Evolutionary conservation across 139 green algal genomes (phyloP).

Genomic region (Tetraselmis striata): DNA sequence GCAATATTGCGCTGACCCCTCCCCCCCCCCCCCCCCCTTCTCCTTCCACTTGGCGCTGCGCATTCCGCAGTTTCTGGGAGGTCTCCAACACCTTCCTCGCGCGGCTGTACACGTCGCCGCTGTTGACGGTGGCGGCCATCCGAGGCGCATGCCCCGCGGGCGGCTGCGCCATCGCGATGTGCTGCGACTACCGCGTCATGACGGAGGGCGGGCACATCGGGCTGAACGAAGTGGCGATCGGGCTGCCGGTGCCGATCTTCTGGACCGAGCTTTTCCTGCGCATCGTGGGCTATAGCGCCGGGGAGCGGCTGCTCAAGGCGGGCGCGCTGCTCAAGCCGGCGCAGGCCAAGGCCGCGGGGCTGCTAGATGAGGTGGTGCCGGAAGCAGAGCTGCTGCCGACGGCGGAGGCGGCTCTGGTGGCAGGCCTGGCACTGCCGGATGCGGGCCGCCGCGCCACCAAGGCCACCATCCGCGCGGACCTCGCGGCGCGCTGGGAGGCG

Average conservation of each 20-base stretch:
- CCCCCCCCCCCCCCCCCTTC: no score
- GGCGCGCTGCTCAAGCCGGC: slow-evolving; percentile 23
- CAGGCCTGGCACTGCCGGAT: slow-evolving; percentile 29
- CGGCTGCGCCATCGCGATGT: slow-evolving; percentile 78
- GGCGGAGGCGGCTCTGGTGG: slow-evolving; percentile 39
- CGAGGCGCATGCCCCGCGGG: slow-evolving; percentile 84
- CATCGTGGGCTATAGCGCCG: slow-evolving; percentile 38
- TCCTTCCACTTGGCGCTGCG: no score
- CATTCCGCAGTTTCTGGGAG: slow-evolving; percentile 78
- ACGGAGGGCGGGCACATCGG: slow-evolving; percentile 49
- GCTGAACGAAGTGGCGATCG: slow-evolving; percentile 69
- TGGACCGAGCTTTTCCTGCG: slow-evolving; percentile 67
- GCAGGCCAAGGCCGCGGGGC: slow-evolving; percentile 50
- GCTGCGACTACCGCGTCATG: slow-evolving; percentile 82
- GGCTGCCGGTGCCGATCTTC: slow-evolving; percentile 81
- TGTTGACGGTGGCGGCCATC: slow-evolving; percentile 79
- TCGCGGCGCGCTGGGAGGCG: neutral
- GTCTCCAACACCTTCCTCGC: slow-evolving; percentile 67
- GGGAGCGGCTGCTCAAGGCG: slow-evolving; percentile 44
- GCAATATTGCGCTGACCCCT: no score
- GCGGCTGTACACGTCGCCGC: slow-evolving; percentile 46
- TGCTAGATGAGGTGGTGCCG: slow-evolving; percentile 66
- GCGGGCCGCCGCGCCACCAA: slow-evolving; percentile 51
- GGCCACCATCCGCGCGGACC: neutral
- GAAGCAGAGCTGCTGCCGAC: slow-evolving; percentile 38